Evolutionary conservation across 345 rosid genomes (phyloP).

Genomic region (Moringa oleifera): DNA sequence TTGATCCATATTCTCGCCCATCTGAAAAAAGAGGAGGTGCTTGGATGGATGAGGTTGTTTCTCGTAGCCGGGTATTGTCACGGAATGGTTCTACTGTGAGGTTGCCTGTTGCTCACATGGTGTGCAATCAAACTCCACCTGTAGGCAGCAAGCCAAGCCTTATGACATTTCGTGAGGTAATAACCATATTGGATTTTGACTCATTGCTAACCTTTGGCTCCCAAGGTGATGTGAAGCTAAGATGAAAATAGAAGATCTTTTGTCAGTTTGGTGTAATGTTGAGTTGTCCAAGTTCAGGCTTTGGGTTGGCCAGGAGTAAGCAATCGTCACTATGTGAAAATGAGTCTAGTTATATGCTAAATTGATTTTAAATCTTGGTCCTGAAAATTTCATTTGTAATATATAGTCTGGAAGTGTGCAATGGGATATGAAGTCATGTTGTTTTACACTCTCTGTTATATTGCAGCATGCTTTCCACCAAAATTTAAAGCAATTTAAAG

Average conservation of each 20-base stretch:
- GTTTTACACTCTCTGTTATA: too few species aligned
- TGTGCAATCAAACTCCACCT: constrained; percentile 94
- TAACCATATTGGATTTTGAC: neutral
- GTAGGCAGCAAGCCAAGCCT: constrained; percentile 91
- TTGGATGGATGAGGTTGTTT: constrained; percentile 89
- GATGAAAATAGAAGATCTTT: neutral
- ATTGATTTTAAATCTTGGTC: too few species aligned
- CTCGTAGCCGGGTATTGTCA: constrained; percentile 69
- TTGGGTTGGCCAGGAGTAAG: neutral
- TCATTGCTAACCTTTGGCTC: neutral
- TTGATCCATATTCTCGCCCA: constrained; percentile 96
- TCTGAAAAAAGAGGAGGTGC: constrained; percentile 87
- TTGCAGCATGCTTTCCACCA: too few species aligned
- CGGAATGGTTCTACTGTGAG: constrained; percentile 40
- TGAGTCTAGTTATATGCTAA: too few species aligned
- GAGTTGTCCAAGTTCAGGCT: neutral
- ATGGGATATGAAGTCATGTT: too few species aligned
- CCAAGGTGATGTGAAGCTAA: constrained; percentile 13
- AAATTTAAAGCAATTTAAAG: too few species aligned
- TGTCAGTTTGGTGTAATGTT: neutral
- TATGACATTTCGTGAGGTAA: constrained; percentile 92
- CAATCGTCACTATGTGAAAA: too few species aligned
- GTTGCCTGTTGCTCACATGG: constrained; percentile 90
- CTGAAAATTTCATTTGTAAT: too few species aligned
- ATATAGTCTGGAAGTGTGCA: too few species aligned